phyloP scores from a whole-genome alignment of 441 rosid genomes.

The Manihot esculenta region DNA sequence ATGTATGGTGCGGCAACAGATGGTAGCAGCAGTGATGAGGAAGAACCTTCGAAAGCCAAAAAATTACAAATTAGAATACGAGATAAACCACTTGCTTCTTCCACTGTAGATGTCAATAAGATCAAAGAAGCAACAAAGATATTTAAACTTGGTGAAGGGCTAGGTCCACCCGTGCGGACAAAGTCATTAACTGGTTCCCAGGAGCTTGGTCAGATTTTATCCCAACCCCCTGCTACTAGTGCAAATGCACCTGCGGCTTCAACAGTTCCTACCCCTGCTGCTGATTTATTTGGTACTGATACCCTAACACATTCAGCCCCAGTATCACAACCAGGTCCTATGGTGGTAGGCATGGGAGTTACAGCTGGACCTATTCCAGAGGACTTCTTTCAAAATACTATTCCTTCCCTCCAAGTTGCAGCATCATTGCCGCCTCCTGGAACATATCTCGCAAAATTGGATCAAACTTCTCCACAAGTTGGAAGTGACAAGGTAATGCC shows the following conservation, averaged over 20 bases:
- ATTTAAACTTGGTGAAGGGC: conserved; percentile 82
- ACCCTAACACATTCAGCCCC: conserved; percentile 51
- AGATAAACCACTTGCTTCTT: conserved; percentile 74
- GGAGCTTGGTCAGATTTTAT: conserved; percentile 59
- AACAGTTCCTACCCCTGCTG: conserved; percentile 55
- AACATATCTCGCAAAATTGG: conserved; percentile 71
- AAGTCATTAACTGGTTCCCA: conserved; percentile 64
- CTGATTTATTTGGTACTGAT: conserved; percentile 67
- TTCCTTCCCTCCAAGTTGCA: conserved; percentile 86
- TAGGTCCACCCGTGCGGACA: conserved; percentile 69
- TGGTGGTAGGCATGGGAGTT: conserved; percentile 41
- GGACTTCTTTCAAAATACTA: conserved; percentile 91
- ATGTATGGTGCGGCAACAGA: conserved; percentile 75
- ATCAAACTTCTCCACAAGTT: conserved; percentile 55
- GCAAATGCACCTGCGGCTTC: conserved; percentile 40
- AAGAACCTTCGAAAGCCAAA: conserved; percentile 66
- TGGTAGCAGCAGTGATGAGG: conserved; percentile 98
- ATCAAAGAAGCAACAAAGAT: conserved; percentile 92
- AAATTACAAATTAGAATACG: conserved; percentile 87
- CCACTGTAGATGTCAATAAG: conserved; percentile 83
- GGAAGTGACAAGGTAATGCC: conserved; percentile 40
- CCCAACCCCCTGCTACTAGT: conserved; percentile 46
- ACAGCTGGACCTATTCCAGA: conserved; percentile 82
- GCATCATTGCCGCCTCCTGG: conserved; percentile 88
- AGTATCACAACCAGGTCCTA: conserved; percentile 53